Base-by-base conservation (phyloP, 176 grass and related monocot species). In the Bromus sterilis region DNA sequence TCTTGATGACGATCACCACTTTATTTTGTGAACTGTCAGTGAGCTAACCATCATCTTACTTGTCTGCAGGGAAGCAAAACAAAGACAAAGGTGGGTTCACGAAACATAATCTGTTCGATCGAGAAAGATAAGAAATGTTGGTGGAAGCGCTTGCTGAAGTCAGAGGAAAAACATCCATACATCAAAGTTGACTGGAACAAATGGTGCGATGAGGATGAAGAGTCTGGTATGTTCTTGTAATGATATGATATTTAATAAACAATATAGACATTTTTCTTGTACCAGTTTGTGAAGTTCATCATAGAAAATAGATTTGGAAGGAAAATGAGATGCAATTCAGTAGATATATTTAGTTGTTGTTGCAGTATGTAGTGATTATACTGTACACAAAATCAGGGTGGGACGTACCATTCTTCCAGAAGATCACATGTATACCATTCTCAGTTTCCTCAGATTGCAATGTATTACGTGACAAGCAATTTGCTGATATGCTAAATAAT, bases 161-260 rank as follows among this genome's bases (percentile, higher is more conserved):
- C 88, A 77, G 92, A 91, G 72, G 92, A 87, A 85, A 98, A 98
- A 32, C 88, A 87, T 89, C 90, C 96, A 64, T 90, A 98, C 78
- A 95, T 98, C 75, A 95, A 98, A 75, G 96, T 98, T 84, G 96
- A 98, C 84, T 98, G 93, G 93, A 98, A 95, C 86, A 95, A 98
- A 93, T 98, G 93, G 88, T 86, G 90, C 0, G 96, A 98, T 42
- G 96, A 98, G 84, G 96, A 98, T 88, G 96, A 98, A 71, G 90
- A 93, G 36, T 93, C 93, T 77, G 90, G 90, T 96, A 91, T 46
- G 87, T 79, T 35, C 15, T 82, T 37, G 9, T 39, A 20, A 71
- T 71, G 18, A 29, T 71, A 71, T 46, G 24, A n/a, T 76, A 33
- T 88, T 88, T 8, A 78, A 61, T 15, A 10, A 55, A 1, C 51